phyloP scores from a whole-genome alignment of 2,329 filamentous ascomycete species.

The Rutstroemia sp. region DNA sequence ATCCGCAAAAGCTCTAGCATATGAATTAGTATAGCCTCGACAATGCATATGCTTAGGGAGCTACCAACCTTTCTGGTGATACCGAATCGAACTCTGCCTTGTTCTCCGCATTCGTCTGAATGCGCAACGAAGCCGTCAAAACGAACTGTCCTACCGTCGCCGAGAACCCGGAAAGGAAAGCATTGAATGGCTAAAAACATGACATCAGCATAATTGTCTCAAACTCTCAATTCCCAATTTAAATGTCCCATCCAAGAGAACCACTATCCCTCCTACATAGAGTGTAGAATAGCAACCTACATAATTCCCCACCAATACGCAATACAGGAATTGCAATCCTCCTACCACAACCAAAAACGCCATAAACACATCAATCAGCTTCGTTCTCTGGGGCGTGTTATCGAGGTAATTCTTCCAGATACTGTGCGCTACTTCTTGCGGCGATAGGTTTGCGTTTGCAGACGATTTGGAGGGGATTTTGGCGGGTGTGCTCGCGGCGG shows the following conservation, averaged over 20 bases:
- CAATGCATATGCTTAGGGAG: neutral
- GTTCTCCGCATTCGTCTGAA: slow-evolving; percentile 84
- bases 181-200: slow-evolving; percentile 78
- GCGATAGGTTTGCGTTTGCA: slow-evolving; percentile 19
- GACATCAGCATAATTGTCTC: neutral
- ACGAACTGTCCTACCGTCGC: slow-evolving; percentile 97
- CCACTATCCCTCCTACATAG: slow-evolving; percentile 4
- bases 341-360: slow-evolving; percentile 78
- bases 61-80: slow-evolving; percentile 67
- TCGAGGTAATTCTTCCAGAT: slow-evolving; percentile 73
- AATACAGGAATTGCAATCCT: slow-evolving; percentile 89
- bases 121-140: slow-evolving; percentile 76
- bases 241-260: neutral
- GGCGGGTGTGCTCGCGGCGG: slow-evolving; percentile 24
- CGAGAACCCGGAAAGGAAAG: slow-evolving; percentile 90
- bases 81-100: slow-evolving; percentile 68
- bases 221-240: neutral
- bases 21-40: slow-evolving; percentile 13
- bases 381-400: slow-evolving; percentile 80
- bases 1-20: slow-evolving; percentile 80
- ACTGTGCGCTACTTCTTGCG: slow-evolving; percentile 53
- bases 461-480: slow-evolving; percentile 20
- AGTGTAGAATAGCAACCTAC: slow-evolving; percentile 48
- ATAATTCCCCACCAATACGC: slow-evolving; percentile 85
- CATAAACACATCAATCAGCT: slow-evolving; percentile 89